Evolutionary conservation across 257 asterid species (phyloP), one percentile per base, ranked within the genome.

Genomic region (Fraxinus cuspidata): DNA sequence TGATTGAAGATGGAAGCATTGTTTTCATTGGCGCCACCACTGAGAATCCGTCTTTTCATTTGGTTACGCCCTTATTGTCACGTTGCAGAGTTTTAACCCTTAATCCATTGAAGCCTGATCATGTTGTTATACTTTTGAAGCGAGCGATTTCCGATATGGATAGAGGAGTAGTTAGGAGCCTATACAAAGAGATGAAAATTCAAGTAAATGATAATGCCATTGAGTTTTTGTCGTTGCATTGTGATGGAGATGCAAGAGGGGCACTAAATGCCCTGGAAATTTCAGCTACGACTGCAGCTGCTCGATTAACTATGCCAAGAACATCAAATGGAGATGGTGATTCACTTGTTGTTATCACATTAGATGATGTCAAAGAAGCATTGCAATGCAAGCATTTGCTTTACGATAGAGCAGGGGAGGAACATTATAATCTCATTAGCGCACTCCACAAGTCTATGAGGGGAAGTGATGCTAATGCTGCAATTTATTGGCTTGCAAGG

Each of bases 1-100:
- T 90, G 13, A 94, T 94, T n/a, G 98, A 92, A 81, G 97, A 94
- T 63, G 98, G 97, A 18, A 90, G 90, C 78, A 86, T 94, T 7
- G 85, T 94, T 19, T 94, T 94, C 86, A 64, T 92, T 25, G 98
- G 98, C 7, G 98, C 98, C 80, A 94, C 98, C 73, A 92, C 98
- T 1, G 98, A 94, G 80, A 94, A 92, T 84, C 97, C 98, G 0
- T 92, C 98, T 0, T 94, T 92, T 83, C 98, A 94, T 78, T 83
- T 94, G 60, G 83, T 89, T 73, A 94, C 97, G 9, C 98, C 98
- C 0, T 78, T 94, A 74, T 63, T 94, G 40, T 94, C 98, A 32
- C 96, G 97, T 34, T 92, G 97, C 78, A 83, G 96, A 69, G 93
- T 94, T 7, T 74, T 92, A 34, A 87, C 88, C 7, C 91, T 94